Conservation (phyloP, 495 filamentous ascomycete species). For the Lineolata rhizophorae region DNA sequence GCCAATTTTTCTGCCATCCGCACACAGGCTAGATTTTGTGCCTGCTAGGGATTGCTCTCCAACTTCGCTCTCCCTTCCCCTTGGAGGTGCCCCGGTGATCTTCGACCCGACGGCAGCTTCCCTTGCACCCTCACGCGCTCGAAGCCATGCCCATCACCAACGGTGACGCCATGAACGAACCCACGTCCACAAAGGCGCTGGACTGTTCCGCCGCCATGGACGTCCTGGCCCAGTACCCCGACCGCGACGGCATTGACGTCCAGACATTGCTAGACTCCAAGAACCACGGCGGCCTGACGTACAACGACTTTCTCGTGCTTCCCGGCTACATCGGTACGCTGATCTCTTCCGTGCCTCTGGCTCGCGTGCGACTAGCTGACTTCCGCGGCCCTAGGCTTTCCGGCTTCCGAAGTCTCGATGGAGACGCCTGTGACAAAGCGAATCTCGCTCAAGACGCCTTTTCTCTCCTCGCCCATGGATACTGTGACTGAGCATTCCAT, state of each 20-base stretch:
- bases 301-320: slow-evolving; percentile 51
- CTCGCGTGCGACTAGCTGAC: background rate
- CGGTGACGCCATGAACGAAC: slow-evolving; percentile 24
- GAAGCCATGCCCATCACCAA: slow-evolving; percentile 57
- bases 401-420: slow-evolving; percentile 70
- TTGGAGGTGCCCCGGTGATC: too few species aligned
- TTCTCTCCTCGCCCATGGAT: slow-evolving; percentile 97
- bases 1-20: too few species aligned
- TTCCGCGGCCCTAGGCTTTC: slow-evolving; percentile 36
- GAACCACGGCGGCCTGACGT: slow-evolving; percentile 74
- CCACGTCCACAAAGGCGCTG: slow-evolving; percentile 19
- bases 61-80: too few species aligned
- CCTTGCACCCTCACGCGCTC: too few species aligned
- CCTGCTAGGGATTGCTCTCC: too few species aligned
- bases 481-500: slow-evolving; percentile 98
- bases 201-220: slow-evolving; percentile 52
- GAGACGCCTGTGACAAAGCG: slow-evolving; percentile 86
- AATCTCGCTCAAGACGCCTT: slow-evolving; percentile 79
- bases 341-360: background rate
- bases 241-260: slow-evolving; percentile 65
- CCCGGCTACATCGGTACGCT: slow-evolving; percentile 41
- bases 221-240: slow-evolving; percentile 49
- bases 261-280: slow-evolving; percentile 68
- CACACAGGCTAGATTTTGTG: too few species aligned
- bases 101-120: too few species aligned